Conservation (phyloP, 2,329 filamentous ascomycete species). For the Hypomyces rosellus region DNA sequence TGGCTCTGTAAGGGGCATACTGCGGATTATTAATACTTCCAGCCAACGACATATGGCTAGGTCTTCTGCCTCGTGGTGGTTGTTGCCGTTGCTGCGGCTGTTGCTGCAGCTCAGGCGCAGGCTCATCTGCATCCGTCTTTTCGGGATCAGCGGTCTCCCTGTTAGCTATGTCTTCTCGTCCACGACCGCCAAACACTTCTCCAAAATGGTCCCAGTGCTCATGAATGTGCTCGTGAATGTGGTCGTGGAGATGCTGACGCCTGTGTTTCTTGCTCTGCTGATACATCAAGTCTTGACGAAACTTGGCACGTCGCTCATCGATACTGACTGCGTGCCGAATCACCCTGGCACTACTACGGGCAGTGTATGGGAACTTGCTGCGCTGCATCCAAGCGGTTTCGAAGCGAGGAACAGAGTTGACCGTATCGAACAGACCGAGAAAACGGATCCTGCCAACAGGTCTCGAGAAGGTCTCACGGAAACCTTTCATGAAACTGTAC, state of each 20-base stretch:
- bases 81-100: no score
- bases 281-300: slow-evolving; percentile 63
- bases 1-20: slow-evolving; percentile 37
- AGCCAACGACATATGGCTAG: slow-evolving; percentile 12
- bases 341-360: slow-evolving; percentile 50
- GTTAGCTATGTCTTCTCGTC: background rate
- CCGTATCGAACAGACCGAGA: slow-evolving; percentile 74
- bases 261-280: slow-evolving; percentile 29
- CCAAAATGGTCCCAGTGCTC: slow-evolving; percentile 8
- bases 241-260: slow-evolving; percentile 19
- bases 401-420: slow-evolving; percentile 73
- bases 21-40: slow-evolving; percentile 6
- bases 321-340: slow-evolving; percentile 66
- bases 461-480: slow-evolving; percentile 73
- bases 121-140: background rate
- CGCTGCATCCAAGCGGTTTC: slow-evolving; percentile 73
- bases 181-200: background rate
- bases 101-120: background rate
- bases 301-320: slow-evolving; percentile 65
- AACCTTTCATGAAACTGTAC: slow-evolving; percentile 70
- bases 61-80: background rate
- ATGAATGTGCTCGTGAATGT: slow-evolving; percentile 16
- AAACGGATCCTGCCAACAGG: slow-evolving; percentile 69
- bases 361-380: slow-evolving; percentile 67
- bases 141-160: background rate